These are phyloP conservation scores for Leucogyrophana mollusca DNA, from an alignment of 768 basidiomycete genomes.

Conservation along the genomic window DNA sequence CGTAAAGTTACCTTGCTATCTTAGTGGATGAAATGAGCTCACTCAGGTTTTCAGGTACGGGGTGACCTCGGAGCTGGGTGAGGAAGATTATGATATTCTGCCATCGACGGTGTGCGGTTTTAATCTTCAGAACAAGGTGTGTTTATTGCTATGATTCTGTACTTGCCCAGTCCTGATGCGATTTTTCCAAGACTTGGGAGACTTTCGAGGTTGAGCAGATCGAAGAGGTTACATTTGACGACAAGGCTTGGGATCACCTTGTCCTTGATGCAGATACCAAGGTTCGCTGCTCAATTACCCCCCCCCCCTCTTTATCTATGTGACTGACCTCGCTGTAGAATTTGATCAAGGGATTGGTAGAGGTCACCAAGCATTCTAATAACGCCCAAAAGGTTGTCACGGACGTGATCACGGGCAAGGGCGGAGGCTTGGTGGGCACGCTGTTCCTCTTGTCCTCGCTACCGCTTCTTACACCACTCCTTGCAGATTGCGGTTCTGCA, in stretches of 20 bases:
- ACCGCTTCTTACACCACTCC: not conserved
- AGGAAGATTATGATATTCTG: constrained; percentile 55
- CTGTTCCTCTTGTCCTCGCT: no score
- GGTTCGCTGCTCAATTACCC: constrained; percentile 19
- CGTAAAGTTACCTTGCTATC: not conserved
- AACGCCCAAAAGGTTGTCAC: constrained; percentile 15
- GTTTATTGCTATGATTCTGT: not conserved
- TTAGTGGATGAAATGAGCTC: not conserved
- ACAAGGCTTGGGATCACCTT: constrained; percentile 56
- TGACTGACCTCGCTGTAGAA: constrained; percentile 11
- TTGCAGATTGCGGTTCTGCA: constrained; percentile 22
- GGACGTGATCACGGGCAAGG: constrained; percentile 66
- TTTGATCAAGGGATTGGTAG: constrained; percentile 23
- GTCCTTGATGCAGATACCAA: constrained; percentile 56
- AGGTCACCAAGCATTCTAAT: constrained; percentile 21
- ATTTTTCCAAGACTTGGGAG: constrained; percentile 37
- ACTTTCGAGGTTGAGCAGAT: constrained; percentile 58
- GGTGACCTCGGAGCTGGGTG: constrained; percentile 35
- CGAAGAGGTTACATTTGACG: constrained; percentile 52
- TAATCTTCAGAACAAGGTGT: constrained; percentile 52
- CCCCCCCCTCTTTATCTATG: no score
- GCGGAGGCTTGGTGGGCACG: constrained; percentile 57
- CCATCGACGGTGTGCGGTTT: constrained; percentile 62
- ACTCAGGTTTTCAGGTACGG: constrained; percentile 4
- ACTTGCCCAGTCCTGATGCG: not conserved